Evolutionary conservation across 495 filamentous ascomycete genomes (phyloP), one percentile per base, ranked within the genome.

Genomic region (Penicillium diatomitis): DNA sequence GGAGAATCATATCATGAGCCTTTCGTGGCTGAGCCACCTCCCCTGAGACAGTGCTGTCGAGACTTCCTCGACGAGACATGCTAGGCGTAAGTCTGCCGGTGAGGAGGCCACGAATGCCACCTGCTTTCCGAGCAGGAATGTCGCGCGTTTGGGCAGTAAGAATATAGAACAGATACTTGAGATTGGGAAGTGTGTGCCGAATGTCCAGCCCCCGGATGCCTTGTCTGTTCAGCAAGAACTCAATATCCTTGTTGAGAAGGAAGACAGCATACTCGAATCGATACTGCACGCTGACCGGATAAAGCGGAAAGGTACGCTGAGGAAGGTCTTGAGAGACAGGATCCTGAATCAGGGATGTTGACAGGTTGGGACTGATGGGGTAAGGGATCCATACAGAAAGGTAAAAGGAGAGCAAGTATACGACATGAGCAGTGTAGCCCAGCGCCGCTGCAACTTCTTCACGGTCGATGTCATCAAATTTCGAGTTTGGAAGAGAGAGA

Each of bases 231-330:
- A 89, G 86, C 31, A 98, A 72, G 37, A 86, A 76, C 67, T 98
- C 91, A 40, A 98, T 87, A 56, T 96, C 75, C 59, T 96, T 91
- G 66, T 97, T 96, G 4, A 98, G 72, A 8, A 97, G 67, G 54
- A 97, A 98, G 53, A 96, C 89, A 4, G 75, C 92, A 69, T 97
- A 98, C 53, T 96, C 91, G 60, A 96, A 96, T 7, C 90, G 80
- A 58, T 86, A 95, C 31, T 84, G 77, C 5, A 90, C 81, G 8
- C 80, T 82, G 49, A 86, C 84, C 33, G 84, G 75, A 63, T 87
- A 88, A 0, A 98, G 75, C 2, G 91, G 92, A 61, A 87, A 94
- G 2, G 79, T 83, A 12, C 86, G 77, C 45, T 82, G 79, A 5
- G 80, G 73, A 4, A 89, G 75, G n/a, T 63, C 61, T 5, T 80